Percentiles rank a stretch among this genome's conserved stretches.
phyloP scores from a whole-genome alignment of 495 filamentous ascomycete genomes.

The Sphaerosporella brunnea region DNA sequence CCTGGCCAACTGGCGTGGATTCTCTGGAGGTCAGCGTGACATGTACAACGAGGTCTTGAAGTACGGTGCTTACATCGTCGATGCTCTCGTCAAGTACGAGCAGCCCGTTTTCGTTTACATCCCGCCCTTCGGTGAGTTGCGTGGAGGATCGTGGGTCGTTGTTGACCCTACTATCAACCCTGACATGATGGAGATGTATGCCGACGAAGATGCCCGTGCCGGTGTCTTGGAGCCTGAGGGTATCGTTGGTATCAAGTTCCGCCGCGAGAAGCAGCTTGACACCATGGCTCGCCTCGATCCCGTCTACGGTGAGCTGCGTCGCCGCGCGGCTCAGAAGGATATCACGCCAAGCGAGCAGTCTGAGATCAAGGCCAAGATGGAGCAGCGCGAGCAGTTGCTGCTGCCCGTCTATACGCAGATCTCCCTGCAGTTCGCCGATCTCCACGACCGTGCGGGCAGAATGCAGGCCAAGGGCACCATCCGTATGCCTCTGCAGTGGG shows the following conservation, averaged over 20 bases:
- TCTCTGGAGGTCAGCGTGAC: constrained; percentile 96
- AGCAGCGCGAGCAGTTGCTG: constrained; percentile 68
- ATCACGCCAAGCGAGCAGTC: constrained; percentile 55
- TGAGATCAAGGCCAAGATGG: constrained; percentile 71
- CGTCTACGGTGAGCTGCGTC: constrained; percentile 64
- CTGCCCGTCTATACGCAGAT: constrained; percentile 88
- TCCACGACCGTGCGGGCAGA: constrained; percentile 91
- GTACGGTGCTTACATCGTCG: constrained; percentile 97
- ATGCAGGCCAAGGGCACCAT: constrained; percentile 97
- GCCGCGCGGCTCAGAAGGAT: constrained; percentile 46
- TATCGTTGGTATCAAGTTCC: constrained; percentile 96
- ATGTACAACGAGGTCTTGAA: constrained; percentile 99
- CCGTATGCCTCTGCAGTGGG: constrained; percentile 65
- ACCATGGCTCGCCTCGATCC: constrained; percentile 92
- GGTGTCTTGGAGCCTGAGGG: constrained; percentile 97
- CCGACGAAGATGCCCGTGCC: constrained; percentile 84
- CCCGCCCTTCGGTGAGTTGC: constrained; percentile 86
- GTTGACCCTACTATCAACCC: constrained; percentile 97
- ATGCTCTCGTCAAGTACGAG: constrained; percentile 93
- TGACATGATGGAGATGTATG: constrained; percentile 97
- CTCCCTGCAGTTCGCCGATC: constrained; percentile 83
- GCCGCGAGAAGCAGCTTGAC: constrained; percentile 89
- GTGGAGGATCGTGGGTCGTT: constrained; percentile 98
- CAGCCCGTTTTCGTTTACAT: constrained; percentile 98
- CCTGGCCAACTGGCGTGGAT: constrained; percentile 98